Evolutionary conservation across 2,329 filamentous ascomycete genomes (phyloP).

Genomic region (Fusarium sulawesiense): DNA sequence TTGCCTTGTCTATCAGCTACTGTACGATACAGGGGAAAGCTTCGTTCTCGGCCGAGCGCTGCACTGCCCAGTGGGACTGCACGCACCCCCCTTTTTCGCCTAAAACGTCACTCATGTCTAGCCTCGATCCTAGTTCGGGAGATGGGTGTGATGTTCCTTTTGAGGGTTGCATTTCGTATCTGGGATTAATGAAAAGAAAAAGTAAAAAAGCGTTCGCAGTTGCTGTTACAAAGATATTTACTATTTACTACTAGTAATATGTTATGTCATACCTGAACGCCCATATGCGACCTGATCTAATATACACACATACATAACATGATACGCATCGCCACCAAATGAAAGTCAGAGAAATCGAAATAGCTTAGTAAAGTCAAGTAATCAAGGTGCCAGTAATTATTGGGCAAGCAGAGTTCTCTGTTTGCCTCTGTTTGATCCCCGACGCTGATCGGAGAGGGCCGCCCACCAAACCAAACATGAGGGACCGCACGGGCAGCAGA

Average conservation of each 20-base stretch:
- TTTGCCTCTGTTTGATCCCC: constrained; percentile 18
- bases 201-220: constrained; percentile 1
- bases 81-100: constrained; percentile 13
- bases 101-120: constrained; percentile 36
- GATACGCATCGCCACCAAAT: constrained; percentile 8
- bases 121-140: constrained; percentile 28
- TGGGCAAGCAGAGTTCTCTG: constrained; percentile 4
- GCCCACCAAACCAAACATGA: constrained; percentile 16
- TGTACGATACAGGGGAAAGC: constrained; percentile 2
- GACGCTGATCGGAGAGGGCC: constrained; percentile 25
- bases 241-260: not conserved
- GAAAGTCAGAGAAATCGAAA: not conserved
- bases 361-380: constrained; percentile 3
- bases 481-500: constrained; percentile 18
- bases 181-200: constrained; percentile 11
- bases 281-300: constrained; percentile 14
- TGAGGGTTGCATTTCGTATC: constrained; percentile 10
- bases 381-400: constrained; percentile 7
- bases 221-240: not conserved
- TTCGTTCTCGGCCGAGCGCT: constrained; percentile 44
- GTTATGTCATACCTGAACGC: constrained; percentile 14
- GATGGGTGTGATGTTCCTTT: not conserved
- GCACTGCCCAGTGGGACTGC: constrained; percentile 9
- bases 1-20: not conserved
- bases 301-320: constrained; percentile 6